phyloP scores from a whole-genome alignment of 140 eudicot species.

The Anethum foeniculum region DNA sequence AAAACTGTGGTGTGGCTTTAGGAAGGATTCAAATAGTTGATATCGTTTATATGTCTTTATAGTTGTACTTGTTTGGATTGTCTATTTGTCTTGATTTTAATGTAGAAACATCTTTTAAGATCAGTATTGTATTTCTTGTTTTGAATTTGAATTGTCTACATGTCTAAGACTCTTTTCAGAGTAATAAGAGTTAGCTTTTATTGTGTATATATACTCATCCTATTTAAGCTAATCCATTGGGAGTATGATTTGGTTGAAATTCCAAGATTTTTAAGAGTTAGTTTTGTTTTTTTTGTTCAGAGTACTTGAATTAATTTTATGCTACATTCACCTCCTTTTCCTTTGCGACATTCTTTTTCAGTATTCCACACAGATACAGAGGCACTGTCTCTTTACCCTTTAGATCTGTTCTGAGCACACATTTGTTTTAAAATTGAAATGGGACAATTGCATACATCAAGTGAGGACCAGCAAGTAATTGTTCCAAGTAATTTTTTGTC shows the following conservation, averaged over 20 bases:
- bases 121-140: background rate
- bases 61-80: background rate
- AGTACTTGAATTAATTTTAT: background rate
- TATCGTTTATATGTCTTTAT: background rate
- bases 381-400: background rate
- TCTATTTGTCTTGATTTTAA: background rate
- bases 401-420: too few species aligned
- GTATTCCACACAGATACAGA: background rate
- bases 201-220: background rate
- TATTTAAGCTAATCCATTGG: background rate
- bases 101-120: background rate
- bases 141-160: background rate
- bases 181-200: background rate
- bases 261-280: background rate
- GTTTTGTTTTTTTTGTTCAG: background rate
- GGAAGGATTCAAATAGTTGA: background rate
- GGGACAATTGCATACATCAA: too few species aligned
- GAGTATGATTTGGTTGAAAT: background rate
- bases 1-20: background rate
- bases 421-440: too few species aligned
- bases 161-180: background rate
- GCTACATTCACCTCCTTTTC: background rate
- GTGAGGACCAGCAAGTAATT: background rate
- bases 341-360: background rate
- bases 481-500: background rate